phyloP scores from a whole-genome alignment of 805 yeast species.

The Nakazawaea ambrosiae region DNA sequence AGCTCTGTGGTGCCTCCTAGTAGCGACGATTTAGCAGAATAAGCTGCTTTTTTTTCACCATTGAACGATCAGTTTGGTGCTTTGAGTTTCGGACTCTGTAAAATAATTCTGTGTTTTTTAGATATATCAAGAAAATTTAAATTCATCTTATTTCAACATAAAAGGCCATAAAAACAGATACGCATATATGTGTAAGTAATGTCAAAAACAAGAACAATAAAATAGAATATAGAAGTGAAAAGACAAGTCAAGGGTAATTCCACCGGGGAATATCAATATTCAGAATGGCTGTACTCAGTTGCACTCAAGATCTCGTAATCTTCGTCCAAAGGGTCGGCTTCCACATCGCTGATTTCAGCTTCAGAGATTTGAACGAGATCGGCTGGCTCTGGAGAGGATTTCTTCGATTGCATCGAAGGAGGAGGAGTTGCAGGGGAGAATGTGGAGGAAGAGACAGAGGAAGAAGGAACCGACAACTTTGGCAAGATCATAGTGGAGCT shows the following conservation, averaged over 20 bases:
- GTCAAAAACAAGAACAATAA: too few species aligned
- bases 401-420: too few species aligned
- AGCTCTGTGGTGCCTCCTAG: neutral
- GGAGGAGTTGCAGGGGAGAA: too few species aligned
- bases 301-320: conserved; percentile 10
- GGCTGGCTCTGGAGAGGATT: too few species aligned
- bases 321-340: conserved; percentile 1
- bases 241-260: neutral
- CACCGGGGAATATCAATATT: neutral
- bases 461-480: conserved; percentile 6
- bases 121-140: too few species aligned
- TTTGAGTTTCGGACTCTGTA: neutral
- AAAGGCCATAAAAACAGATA: too few species aligned
- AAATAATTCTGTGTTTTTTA: too few species aligned
- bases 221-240: neutral
- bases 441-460: too few species aligned
- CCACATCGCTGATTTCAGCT: conserved; percentile 3
- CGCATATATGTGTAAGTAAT: too few species aligned
- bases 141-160: too few species aligned
- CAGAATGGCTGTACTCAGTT: conserved; percentile 8
- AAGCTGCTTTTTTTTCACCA: neutral
- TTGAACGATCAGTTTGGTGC: neutral
- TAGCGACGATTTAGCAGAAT: neutral
- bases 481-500: conserved; percentile 10
- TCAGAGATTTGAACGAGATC: too few species aligned